Base-by-base conservation (phyloP, 345 rosid genomes). In the Heritiera littoralis region DNA sequence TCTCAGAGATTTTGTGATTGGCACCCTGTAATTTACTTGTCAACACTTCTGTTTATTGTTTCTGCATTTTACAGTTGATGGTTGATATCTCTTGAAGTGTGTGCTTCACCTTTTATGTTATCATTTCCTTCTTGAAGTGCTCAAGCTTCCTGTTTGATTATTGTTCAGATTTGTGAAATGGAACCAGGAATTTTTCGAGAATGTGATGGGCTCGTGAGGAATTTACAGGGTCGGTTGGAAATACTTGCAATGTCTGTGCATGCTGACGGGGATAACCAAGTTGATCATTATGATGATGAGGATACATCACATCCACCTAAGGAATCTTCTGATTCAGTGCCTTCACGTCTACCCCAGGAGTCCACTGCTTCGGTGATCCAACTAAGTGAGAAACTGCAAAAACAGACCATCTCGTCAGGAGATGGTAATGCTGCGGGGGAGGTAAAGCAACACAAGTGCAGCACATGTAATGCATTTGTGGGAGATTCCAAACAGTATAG, bases 161-260 rank as follows among this genome's bases (percentile, higher is more conserved):
- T 78, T 79, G 28, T 78, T 66, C 89, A 96, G 99, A 84, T 91
- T 35, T 89, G 98, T 70, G 98, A 96, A 83, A 81, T 92, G 79
- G 99, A 91, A 48, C 99, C 98, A 9, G 92, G 94, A 49, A 83
- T 87, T 73, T 94, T 83, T 66, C 89, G 95, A 69, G 98, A 94
- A 56, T 96, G 98, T 79, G 97, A 96, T 85, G 83, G 86, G 46
- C 67, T 84, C 66, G 91, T 94, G 80, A 90, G 99, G 87, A 96
- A 84, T 79, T 76, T 92, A 81, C 95, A 91, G 51, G 98, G 99
- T 51, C 89, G 93, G 83, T 78, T 96, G 83, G 98, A 94, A 86
- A 93, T 96, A 79, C 97, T 96, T 18, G 89, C 98, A 18, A 89
- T 89, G 76, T 90, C 98, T 10, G 98, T 96, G 78, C 95, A 92